phyloP scores from a whole-genome alignment of 768 basidiomycete genomes.

The Neoboletus brunneissimus region DNA sequence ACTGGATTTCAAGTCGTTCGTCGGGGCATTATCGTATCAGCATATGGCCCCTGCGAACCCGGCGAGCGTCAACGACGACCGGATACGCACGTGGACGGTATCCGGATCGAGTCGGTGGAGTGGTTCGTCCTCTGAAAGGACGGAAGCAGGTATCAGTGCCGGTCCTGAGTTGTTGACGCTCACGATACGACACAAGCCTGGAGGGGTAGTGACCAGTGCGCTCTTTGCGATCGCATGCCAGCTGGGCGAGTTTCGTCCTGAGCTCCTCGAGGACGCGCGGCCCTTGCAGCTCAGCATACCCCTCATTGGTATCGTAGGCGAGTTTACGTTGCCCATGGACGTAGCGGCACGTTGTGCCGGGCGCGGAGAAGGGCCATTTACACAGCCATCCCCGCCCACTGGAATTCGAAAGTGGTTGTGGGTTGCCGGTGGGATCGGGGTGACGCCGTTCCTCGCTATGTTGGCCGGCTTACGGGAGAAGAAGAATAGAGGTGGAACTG shows the following conservation, averaged over 20 bases:
- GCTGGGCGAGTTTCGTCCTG: slow-evolving; percentile 39
- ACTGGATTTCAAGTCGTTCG: slow-evolving; percentile 50
- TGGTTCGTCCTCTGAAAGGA: neutral
- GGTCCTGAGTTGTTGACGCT: slow-evolving; percentile 34
- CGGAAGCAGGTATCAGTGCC: neutral
- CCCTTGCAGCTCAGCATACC: slow-evolving; percentile 40
- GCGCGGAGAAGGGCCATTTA: neutral
- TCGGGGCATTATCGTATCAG: slow-evolving; percentile 47
- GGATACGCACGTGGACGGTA: slow-evolving; percentile 65
- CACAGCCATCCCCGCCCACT: neutral
- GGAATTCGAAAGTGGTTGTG: slow-evolving; percentile 40
- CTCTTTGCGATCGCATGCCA: slow-evolving; percentile 50
- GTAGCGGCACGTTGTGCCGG: neutral
- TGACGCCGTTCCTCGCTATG: slow-evolving; percentile 67
- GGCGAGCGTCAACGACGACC: slow-evolving; percentile 57
- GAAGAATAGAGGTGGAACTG: neutral
- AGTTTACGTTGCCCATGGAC: slow-evolving; percentile 40
- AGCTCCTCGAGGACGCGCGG: slow-evolving; percentile 39
- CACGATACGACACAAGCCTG: slow-evolving; percentile 57
- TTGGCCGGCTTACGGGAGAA: slow-evolving; percentile 25
- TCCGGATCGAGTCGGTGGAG: slow-evolving; percentile 34
- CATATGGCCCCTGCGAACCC: slow-evolving; percentile 55
- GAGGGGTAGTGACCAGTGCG: slow-evolving; percentile 52
- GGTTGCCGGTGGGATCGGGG: slow-evolving; percentile 62
- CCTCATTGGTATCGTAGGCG: slow-evolving; percentile 52